Percentiles rank a stretch among this genome's conserved stretches.
phyloP scores from a whole-genome alignment of 2,329 filamentous ascomycete species.

The Didymella sp. region DNA sequence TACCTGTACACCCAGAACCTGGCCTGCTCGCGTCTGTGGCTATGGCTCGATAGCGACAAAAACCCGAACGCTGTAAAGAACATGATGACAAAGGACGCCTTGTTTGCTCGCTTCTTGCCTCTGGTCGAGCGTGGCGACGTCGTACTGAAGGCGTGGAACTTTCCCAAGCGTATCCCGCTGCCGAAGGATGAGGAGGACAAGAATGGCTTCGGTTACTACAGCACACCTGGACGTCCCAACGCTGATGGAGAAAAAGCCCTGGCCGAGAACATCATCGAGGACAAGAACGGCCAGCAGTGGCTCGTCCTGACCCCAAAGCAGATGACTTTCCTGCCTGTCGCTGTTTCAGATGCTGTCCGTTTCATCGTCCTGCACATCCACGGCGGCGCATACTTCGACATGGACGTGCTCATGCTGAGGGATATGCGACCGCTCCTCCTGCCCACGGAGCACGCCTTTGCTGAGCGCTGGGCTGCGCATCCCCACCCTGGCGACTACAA shows the following conservation, averaged over 20 bases:
- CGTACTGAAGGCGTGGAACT: slow-evolving; percentile 60
- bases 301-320: slow-evolving; percentile 61
- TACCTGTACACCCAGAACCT: slow-evolving; percentile 65
- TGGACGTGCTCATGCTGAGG: slow-evolving; percentile 63
- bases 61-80: slow-evolving; percentile 59
- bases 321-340: slow-evolving; percentile 65
- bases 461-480: slow-evolving; percentile 63
- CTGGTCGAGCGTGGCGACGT: slow-evolving; percentile 63
- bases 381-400: slow-evolving; percentile 63
- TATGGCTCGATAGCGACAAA: slow-evolving; percentile 63
- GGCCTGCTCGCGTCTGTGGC: slow-evolving; percentile 60
- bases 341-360: slow-evolving; percentile 63
- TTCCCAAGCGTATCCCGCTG: slow-evolving; percentile 60
- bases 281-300: slow-evolving; percentile 60
- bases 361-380: slow-evolving; percentile 63
- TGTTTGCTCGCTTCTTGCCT: slow-evolving; percentile 62
- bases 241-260: slow-evolving; percentile 53
- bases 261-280: slow-evolving; percentile 60
- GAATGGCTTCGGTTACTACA: slow-evolving; percentile 60
- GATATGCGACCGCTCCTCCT: slow-evolving; percentile 63
- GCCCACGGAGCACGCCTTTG: slow-evolving; percentile 60
- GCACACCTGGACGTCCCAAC: slow-evolving; percentile 54
- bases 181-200: slow-evolving; percentile 57
- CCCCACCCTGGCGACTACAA: slow-evolving; percentile 63
- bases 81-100: slow-evolving; percentile 60